Evolutionary conservation across 177 flowering plant species (phyloP), one percentile per base, ranked within the genome.

Genomic region (Vitis hybrid): DNA sequence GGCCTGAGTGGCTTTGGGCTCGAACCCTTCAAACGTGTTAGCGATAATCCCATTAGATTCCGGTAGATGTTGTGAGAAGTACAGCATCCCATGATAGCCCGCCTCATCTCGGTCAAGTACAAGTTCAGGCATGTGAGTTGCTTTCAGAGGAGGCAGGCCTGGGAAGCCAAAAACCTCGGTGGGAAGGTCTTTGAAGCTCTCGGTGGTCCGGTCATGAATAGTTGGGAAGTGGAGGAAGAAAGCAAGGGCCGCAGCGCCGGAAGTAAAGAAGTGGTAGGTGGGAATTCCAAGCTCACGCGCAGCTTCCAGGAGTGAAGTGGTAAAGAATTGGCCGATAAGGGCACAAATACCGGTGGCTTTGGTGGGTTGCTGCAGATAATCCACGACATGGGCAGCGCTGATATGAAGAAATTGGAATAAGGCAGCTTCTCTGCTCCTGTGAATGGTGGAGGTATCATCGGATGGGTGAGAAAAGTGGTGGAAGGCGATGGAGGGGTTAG

Each of bases 231-330:
- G 51, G 12, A 72, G 58, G 65, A 4, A 50, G 14, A 26, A 16
- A 11, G 48, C 26, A 48, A 72, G 66, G 16, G 16, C n/a, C 19
- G 53, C 48, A 2, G 75, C 70, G 51, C 75, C 75, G 55, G 75
- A 72, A 12, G 75, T 66, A 56, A 66, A 72, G 70, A 59, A 72
- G 49, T 65, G 22, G 61, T 60, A 72, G 18, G 70, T 51, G 45
- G 64, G 60, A 60, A 72, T 19, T 8, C 19, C 10, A 53, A 72
- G 56, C 14, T 49, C 12, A 33, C 14, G 9, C 15, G 61, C 60
- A 16, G 61, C n/a, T 5, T 58, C 50, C 0, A 61, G 52, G 39
- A 59, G 52, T 6, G 60, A 18, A 3, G 61, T 2, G 48, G 60
- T 60, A 66, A 60, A 60, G 18, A 18, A 19, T 2, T 31, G 64